Conservation (phyloP, 1,284 basidiomycete genomes). For the Fomitopsis schrenkii region DNA sequence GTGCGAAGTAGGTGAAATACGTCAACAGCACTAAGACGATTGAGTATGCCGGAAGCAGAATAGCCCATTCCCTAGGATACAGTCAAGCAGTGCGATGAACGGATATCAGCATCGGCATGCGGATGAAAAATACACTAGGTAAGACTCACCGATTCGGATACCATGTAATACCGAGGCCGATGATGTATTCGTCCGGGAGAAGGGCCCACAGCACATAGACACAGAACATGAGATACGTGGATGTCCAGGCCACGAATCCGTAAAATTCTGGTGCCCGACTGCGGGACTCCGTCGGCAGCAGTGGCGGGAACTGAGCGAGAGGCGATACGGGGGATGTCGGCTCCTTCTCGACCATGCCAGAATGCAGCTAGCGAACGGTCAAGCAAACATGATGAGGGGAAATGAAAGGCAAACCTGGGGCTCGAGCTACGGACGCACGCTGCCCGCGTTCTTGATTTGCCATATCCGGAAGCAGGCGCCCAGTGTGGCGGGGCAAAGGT, state of each 20-base stretch:
- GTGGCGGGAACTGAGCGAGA: conserved; percentile 46
- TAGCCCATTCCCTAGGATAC: conserved; percentile 74
- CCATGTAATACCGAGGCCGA: conserved; percentile 70
- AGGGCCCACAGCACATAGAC: conserved; percentile 69
- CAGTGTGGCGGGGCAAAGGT: conserved; percentile 5
- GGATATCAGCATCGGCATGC: conserved; percentile 1
- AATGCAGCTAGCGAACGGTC: background rate
- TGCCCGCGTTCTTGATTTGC: conserved; percentile 7
- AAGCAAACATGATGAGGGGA: conserved; percentile 4
- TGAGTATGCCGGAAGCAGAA: conserved; percentile 81
- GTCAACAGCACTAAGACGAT: conserved; percentile 71
- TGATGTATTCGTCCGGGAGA: conserved; percentile 49
- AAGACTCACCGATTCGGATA: conserved; percentile 76
- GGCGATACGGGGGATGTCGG: conserved; percentile 52
- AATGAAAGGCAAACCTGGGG: background rate
- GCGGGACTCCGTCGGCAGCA: conserved; percentile 38
- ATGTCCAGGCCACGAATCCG: conserved; percentile 81
- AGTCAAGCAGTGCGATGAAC: conserved; percentile 15
- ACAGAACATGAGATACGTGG: conserved; percentile 68
- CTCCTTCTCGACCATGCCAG: conserved; percentile 13
- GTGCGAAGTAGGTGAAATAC: conserved; percentile 74
- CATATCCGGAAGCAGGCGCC: conserved; percentile 3
- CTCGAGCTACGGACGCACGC: conserved; percentile 3
- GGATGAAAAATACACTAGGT: background rate
- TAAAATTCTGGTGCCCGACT: conserved; percentile 80